phyloP scores from a whole-genome alignment of 495 filamentous ascomycete species.

The Penicillium cataractarum region DNA sequence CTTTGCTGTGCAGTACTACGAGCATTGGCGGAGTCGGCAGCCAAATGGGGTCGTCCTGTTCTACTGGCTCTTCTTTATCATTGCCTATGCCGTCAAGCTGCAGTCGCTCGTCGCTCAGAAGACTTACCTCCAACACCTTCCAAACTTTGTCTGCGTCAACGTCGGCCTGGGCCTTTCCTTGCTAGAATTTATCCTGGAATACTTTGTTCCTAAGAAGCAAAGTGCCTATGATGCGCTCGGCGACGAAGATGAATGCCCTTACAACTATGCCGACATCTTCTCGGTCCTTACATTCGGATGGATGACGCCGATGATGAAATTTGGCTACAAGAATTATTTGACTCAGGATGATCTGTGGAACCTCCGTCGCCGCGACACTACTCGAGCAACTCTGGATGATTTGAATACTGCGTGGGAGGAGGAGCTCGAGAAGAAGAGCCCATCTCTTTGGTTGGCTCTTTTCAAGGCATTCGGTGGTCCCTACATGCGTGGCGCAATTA shows the following conservation, averaged over 20 bases:
- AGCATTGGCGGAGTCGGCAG: conserved; percentile 85
- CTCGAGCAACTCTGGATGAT: conserved; percentile 62
- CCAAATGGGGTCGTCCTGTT: conserved; percentile 93
- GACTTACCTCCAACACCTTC: conserved; percentile 61
- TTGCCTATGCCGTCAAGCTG: conserved; percentile 81
- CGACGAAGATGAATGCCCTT: conserved; percentile 91
- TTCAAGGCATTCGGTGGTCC: conserved; percentile 83
- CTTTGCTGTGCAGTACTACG: conserved; percentile 86
- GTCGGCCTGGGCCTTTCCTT: conserved; percentile 72
- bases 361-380: conserved; percentile 78
- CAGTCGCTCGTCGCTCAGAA: conserved; percentile 83
- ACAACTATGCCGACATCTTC: conserved; percentile 93
- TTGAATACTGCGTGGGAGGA: conserved; percentile 78
- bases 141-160: conserved; percentile 81
- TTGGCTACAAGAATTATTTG: conserved; percentile 87
- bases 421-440: conserved; percentile 73
- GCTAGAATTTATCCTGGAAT: conserved; percentile 82
- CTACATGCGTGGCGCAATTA: conserved; percentile 75
- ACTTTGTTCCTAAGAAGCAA: conserved; percentile 85
- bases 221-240: conserved; percentile 81
- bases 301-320: conserved; percentile 99
- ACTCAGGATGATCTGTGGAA: conserved; percentile 98
- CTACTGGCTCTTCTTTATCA: conserved; percentile 92
- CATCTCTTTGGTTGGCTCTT: conserved; percentile 90
- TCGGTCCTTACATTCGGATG: conserved; percentile 93